Evolutionary conservation across 169 alveolate genomes (phyloP), one percentile per base, ranked within the genome.

Genomic region (Plasmodium chabaudi): DNA sequence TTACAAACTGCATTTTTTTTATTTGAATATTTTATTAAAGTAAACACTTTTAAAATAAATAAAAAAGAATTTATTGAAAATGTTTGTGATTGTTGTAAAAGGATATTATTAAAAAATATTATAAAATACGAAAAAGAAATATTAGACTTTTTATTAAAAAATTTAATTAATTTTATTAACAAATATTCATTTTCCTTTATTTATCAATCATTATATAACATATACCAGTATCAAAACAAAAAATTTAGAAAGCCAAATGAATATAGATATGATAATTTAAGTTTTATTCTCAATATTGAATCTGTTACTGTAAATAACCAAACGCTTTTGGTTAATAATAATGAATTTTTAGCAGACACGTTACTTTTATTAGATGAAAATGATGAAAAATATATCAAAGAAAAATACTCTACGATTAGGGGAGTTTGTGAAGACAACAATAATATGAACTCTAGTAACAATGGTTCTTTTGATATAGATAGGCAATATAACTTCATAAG

Each of bases 41-140:
- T 44, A 47, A 61, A 71, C 15, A 23, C 9, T 21, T 15, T 21
- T 21, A 69, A 59, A 57, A 68, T 68, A 57, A 70, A 72, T 44
- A 86, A 86, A 70, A 86, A 70, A 53, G 86, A 86, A 47, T 86
- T 86, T 51, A 71, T 86, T 57, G 86, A 70, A 39, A 68, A 86
- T 69, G 44, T 86, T 9, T 86, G 75, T 17, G 63, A 57, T 1
- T 69, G 91, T 34, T 70, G 87, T 53, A 68, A 73, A 49, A 86
- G 87, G 23, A 46, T 86, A 67, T 67, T 82, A 67, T 67, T 82
- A 82, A 82, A 82, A 82, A 82, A 82, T 86, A 86, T 86, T 59
- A 86, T 71, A 57, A 86, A 70, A 70, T 34, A 86, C 44, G 87
- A 86, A 60, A 70, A 70, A 23, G 84, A 86, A 44, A 71, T 86